Percentiles rank a stretch among this genome's conserved stretches.
These are phyloP conservation scores for Collariella sp. DNA, from an alignment of 495 filamentous ascomycete species.

Conservation along the genomic window DNA sequence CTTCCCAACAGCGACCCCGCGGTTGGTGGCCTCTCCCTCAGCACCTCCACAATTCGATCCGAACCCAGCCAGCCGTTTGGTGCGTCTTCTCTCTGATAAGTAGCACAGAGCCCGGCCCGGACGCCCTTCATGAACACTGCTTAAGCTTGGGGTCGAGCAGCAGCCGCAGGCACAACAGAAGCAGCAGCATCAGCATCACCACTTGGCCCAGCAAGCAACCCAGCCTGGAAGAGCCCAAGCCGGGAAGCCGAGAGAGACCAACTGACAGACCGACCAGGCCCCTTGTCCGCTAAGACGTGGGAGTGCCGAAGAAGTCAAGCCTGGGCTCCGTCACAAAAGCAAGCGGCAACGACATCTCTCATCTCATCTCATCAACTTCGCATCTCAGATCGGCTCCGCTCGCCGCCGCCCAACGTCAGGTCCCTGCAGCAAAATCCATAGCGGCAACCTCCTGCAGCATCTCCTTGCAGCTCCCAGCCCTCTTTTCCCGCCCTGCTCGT, in stretches of 20 bases:
- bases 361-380: neutral
- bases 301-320: neutral
- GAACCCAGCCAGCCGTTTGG: slow-evolving; percentile 5
- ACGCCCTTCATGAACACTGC: neutral
- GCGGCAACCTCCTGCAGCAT: slow-evolving; percentile 14
- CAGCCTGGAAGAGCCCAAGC: too few species aligned
- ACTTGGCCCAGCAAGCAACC: too few species aligned
- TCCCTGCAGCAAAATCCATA: slow-evolving; percentile 10
- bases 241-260: neutral
- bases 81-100: slow-evolving; percentile 11
- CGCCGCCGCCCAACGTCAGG: neutral
- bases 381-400: slow-evolving; percentile 12
- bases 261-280: neutral
- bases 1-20: slow-evolving; percentile 21
- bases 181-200: neutral
- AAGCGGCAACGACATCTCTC: slow-evolving; percentile 1
- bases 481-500: neutral
- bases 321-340: neutral
- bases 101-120: slow-evolving; percentile 9
- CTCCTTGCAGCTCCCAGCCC: slow-evolving; percentile 4
- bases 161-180: neutral
- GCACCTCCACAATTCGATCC: slow-evolving; percentile 5
- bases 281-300: neutral
- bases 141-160: slow-evolving; percentile 1
- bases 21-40: slow-evolving; percentile 22